phyloP scores from a whole-genome alignment of 441 rosid species.

The Pelargonium fulgidum region DNA sequence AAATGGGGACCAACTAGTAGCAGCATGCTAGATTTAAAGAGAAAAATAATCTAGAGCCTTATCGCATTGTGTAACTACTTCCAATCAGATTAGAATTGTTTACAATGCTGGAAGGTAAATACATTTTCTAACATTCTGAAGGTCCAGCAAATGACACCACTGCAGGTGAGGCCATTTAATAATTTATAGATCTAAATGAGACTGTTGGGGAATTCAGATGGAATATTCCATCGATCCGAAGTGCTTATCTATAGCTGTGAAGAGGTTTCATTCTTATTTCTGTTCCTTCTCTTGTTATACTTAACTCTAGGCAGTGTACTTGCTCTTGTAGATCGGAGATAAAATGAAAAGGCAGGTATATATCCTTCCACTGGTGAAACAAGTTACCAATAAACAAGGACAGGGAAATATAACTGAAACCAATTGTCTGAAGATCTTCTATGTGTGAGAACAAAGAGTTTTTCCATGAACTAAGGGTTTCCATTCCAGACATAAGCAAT shows the following conservation, averaged over 20 bases:
- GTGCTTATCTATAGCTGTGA: not conserved
- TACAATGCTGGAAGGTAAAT: not conserved
- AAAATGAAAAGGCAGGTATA: not conserved
- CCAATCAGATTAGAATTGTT: not conserved
- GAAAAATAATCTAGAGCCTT: not conserved
- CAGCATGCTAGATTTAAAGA: not conserved
- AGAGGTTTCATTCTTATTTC: not conserved
- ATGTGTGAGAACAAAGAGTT: not conserved
- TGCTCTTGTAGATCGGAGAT: not conserved
- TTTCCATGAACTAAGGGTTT: not conserved
- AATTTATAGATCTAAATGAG: not conserved
- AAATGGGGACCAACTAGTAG: constrained; percentile 7
- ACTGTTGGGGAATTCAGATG: not conserved
- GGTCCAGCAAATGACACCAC: not conserved
- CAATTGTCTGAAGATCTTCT: too few species aligned
- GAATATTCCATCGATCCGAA: not conserved
- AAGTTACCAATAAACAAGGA: not conserved
- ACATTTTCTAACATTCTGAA: not conserved
- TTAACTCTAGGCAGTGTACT: not conserved
- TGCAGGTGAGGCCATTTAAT: not conserved
- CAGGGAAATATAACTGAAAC: too few species aligned
- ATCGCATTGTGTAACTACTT: not conserved
- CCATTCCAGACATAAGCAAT: not conserved
- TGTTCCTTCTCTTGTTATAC: not conserved
- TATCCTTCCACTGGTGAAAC: not conserved